Base-by-base conservation (phyloP, 768 basidiomycete species). In the Russula brevipes region DNA sequence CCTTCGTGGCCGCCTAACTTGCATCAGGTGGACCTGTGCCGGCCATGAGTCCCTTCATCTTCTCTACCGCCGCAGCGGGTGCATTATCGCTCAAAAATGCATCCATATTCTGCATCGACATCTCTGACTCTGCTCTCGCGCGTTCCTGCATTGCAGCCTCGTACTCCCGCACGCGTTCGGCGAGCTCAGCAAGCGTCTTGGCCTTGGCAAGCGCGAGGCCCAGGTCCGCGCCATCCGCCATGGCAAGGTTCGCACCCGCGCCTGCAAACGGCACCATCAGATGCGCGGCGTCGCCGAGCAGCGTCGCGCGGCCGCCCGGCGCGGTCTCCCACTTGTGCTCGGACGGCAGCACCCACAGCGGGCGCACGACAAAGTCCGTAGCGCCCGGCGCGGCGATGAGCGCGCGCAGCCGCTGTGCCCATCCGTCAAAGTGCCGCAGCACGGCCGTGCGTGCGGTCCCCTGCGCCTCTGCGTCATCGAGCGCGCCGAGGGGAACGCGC, bases 261-360 rank as follows among this genome's bases (percentile, higher is more conserved):
- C 77, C 76, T 0, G 71, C 73, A 60, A 76, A 76, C 2, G 75
- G 76, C 1, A 69, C 63, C 75, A 78, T 75, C 5, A 74, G 63
- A 60, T 78, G 76, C 7, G 76, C 76, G 1, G 76, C 75, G 46
- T 77, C 77, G n/a, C 76, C 76, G 38, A 74, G 54, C 51, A 69
- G 36, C 36, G 69, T 72, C 47, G 68, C 61, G 19, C 69, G 53
- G 4, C 38, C 62, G 19, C 45, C 63, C 36, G 55, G 56, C 30
- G 60, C 59, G 51, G 63, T 53, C 10, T 52, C 59, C 69, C 69
- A 68, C 38, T 12, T 46, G 51, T 67, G 66, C 14, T 33, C 66
- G 5, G 31, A 49, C 3, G 63, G 66, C 35, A 69, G 63, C 39
- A 49, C 41, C 58, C 61, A 67, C 19, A 67, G 44, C 39, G 66